Evolutionary conservation across 257 asterid species (phyloP), one percentile per base, ranked within the genome.

Genomic region (Plantago ovata): DNA sequence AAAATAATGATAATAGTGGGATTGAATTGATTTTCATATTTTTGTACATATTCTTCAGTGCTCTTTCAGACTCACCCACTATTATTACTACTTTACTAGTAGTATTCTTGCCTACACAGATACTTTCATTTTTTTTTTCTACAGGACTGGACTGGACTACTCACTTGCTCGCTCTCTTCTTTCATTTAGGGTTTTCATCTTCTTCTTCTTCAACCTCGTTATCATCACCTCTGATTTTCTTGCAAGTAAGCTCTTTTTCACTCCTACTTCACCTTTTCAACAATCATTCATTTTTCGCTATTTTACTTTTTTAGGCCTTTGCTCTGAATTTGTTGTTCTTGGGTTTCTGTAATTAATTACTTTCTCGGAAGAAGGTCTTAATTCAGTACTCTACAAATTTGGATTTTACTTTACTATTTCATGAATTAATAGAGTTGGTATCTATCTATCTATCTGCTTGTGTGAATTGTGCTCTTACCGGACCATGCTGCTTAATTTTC

Each of bases 101-200:
- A n/a, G n/a, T n/a, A n/a, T n/a, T n/a, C n/a, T 28, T 49, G 13
- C 55, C 61, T 73, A 18, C 60, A 33, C 56, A 72, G 67, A 69
- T 68, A 70, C n/a, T 73, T 60, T 42, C 40, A 55, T n/a, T 58
- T 66, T 44, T 55, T 46, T 11, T 15, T 56, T 47, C 18, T n/a
- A n/a, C n/a, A n/a, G n/a, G n/a, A n/a, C n/a, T n/a, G n/a, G n/a
- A 28, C 36, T 28, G 36, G 36, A 28, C 36, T 28, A 14, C 33
- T 56, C 61, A 28, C 51, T 32, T 51, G 19, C 45, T 21, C 6
- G 21, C 18, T 66, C n/a, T 20, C 14, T 47, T 19, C n/a, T n/a
- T 55, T 74, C 72, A 72, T 72, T 76, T 68, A 71, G 81, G 84
- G 81, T 71, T 78, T 70, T 69, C 71, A 67, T 20, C 20, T 15